These are phyloP conservation scores for Lenzites betulinus DNA, from an alignment of 768 basidiomycete species.

Conservation along the genomic window DNA sequence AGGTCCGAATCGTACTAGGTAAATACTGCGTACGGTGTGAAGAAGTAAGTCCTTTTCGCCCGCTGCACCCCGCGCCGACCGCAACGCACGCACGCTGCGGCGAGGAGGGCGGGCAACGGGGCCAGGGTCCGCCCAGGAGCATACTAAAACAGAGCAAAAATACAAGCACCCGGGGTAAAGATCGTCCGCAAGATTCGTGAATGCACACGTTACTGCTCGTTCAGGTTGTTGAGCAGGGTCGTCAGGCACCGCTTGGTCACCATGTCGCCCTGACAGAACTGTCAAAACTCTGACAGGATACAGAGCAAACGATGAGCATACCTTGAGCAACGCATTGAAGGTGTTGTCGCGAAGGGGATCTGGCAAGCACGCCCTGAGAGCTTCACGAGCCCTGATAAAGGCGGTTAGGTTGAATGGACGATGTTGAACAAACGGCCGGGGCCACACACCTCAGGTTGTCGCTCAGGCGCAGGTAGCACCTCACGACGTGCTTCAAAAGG, in stretches of 20 bases:
- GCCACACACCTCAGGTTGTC: constrained; percentile 82
- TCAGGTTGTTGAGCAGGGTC: constrained; percentile 86
- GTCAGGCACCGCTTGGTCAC: constrained; percentile 95
- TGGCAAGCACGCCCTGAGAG: constrained; percentile 91
- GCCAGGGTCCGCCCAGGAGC: constrained; percentile 15
- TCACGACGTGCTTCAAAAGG: constrained; percentile 94
- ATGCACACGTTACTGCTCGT: constrained; percentile 42
- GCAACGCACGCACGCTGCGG: too few relatives aligned
- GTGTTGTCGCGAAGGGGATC: constrained; percentile 95
- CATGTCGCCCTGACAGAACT: constrained; percentile 77
- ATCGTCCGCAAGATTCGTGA: constrained; percentile 11
- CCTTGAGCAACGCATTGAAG: constrained; percentile 89
- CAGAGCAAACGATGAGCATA: constrained; percentile 32
- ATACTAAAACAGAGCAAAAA: constrained; percentile 23
- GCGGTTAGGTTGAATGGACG: background rate
- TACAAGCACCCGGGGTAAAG: constrained; percentile 22
- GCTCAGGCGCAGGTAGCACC: constrained; percentile 93
- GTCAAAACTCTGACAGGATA: background rate
- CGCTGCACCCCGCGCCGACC: background rate
- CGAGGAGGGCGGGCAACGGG: background rate
- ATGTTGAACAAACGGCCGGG: background rate
- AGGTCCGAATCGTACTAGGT: constrained; percentile 18
- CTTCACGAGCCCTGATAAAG: constrained; percentile 82
- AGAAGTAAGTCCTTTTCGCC: constrained; percentile 6
- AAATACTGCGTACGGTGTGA: constrained; percentile 9